Evolutionary conservation across 305 asterid genomes (phyloP), one percentile per base, ranked within the genome.

Genomic region (Fraxinus greggii): DNA sequence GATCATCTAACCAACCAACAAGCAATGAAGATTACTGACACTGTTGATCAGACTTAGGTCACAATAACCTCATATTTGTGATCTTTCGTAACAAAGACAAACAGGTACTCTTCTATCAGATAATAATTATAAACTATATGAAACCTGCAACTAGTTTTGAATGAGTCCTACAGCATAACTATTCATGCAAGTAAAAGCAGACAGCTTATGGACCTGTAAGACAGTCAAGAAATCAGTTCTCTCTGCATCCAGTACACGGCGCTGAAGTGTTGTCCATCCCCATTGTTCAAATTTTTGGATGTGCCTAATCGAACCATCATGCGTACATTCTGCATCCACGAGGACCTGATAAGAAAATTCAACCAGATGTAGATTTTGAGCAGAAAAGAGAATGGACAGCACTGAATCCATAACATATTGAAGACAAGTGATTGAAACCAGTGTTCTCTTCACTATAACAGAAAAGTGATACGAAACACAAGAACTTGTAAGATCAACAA

Each of bases 271-370:
- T 75, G 92, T 88, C 99, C 98, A 95, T 78, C 99, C 99, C 99
- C 98, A 95, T 76, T 93, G 95, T 84, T 94, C 96, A 84, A 92
- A 95, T 86, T 95, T 95, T 85, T 93, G 99, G 80, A 95, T 92
- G 86, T 95, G 98, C 83, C 87, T 92, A 72, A 92, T 83, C 63
- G 99, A 95, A 81, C 99, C 99, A 86, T 95, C 99, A 82, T 95
- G 99, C 17, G 98, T 95, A 86, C 99, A 95, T 87, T 95, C 99
- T 86, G 98, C 99, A 91, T 95, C 99, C 87, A 92, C 98, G 81
- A 95, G 95, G 76, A 93, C 97, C 98, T 95, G 90, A 83, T 70
- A 73, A 83, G 65, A 86, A 80, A 85, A 72, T 63, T 84, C 79
- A 86, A 85, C 75, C 83, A 79, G 87, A 82, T 51, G 13, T 72